These are phyloP conservation scores for Penicillium digitatum DNA, from an alignment of 2,329 filamentous ascomycete genomes.

Conservation along the genomic window DNA sequence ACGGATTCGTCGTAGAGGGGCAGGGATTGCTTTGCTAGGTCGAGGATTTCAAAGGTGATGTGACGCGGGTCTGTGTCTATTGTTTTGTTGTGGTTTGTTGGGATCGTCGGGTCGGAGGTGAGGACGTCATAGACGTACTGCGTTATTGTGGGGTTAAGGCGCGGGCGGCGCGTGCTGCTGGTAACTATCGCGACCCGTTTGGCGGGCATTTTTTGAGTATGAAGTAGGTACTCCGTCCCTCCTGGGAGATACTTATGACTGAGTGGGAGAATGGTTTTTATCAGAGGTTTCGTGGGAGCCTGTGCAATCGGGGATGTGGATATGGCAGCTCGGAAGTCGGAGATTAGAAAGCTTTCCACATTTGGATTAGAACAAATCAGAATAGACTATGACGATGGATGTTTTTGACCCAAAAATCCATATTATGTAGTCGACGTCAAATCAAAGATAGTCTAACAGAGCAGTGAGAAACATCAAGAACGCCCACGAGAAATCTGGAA, in stretches of 20 bases:
- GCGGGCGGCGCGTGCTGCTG: slow-evolving; percentile 34
- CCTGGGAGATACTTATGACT: not conserved
- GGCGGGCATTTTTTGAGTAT: slow-evolving; percentile 16
- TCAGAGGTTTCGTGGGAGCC: not conserved
- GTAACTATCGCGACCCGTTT: slow-evolving; percentile 35
- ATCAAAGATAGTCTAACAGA: not conserved
- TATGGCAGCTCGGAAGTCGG: not conserved
- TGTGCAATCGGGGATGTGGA: not conserved
- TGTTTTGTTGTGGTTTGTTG: slow-evolving; percentile 10
- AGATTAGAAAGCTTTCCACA: not conserved
- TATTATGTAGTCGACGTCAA: fast-evolving
- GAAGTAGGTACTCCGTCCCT: not conserved
- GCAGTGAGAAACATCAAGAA: not conserved
- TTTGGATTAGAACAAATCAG: not conserved
- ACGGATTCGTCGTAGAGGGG: slow-evolving; percentile 40
- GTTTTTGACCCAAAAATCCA: not conserved
- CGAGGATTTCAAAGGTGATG: slow-evolving; percentile 29
- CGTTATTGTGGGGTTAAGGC: slow-evolving; percentile 37
- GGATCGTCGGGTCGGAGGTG: slow-evolving; percentile 15
- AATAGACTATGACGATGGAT: not conserved
- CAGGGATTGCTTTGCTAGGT: slow-evolving; percentile 31
- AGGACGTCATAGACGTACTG: slow-evolving; percentile 30
- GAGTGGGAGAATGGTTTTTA: not conserved
- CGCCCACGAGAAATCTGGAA: not conserved
- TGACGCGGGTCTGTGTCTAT: slow-evolving; percentile 18